Conservation (phyloP, 129 eudicot genomes). For the Flaveria bidentis region DNA sequence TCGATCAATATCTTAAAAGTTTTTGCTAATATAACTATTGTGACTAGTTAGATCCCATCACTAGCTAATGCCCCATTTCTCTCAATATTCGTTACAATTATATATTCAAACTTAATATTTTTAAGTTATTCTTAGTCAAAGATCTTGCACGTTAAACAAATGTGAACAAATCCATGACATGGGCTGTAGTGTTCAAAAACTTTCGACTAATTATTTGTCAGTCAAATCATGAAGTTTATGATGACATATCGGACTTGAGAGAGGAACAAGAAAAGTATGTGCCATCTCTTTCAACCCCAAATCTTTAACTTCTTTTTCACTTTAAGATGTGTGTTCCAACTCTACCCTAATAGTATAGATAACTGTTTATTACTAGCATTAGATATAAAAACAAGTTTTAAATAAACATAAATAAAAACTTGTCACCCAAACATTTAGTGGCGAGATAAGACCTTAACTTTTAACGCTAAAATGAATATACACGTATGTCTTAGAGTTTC, state of each 20-base stretch:
- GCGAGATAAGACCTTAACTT: too few relatives aligned
- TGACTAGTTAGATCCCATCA: too few relatives aligned
- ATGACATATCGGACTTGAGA: conserved; percentile 7
- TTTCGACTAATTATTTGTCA: conserved; percentile 6
- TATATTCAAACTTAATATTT: too few relatives aligned
- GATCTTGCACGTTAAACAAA: conserved; percentile 11
- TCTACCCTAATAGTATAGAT: background rate
- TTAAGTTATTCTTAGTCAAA: background rate
- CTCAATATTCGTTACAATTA: too few relatives aligned
- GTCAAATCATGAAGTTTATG: conserved; percentile 22
- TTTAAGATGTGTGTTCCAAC: background rate
- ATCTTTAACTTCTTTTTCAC: conserved; percentile 9
- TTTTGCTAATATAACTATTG: too few relatives aligned
- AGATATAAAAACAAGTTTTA: background rate
- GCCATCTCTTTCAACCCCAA: conserved; percentile 25
- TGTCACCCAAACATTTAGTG: too few relatives aligned
- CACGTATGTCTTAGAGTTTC: too few relatives aligned
- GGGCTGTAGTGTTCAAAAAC: background rate
- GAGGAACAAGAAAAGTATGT: conserved; percentile 13
- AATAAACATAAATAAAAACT: too few relatives aligned
- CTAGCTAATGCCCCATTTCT: too few relatives aligned
- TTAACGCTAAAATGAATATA: too few relatives aligned
- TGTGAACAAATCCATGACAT: conserved; percentile 8
- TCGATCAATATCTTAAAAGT: too few relatives aligned
- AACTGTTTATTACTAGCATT: background rate